These are phyloP conservation scores for Podospora anserina DNA, from an alignment of 495 filamentous ascomycete species.

Conservation along the genomic window DNA sequence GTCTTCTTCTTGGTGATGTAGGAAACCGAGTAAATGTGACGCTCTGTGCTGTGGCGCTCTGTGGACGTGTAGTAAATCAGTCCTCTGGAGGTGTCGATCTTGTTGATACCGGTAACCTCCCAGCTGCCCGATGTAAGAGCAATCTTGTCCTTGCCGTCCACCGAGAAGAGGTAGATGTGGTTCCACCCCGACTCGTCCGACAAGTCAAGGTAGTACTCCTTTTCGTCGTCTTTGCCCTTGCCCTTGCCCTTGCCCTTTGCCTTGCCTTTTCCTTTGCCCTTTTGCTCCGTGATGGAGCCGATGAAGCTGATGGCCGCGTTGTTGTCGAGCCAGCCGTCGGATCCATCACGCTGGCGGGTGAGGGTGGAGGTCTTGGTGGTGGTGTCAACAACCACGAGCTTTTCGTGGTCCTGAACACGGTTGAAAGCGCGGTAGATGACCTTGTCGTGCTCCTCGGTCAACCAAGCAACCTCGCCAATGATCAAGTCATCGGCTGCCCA, in stretches of 20 bases:
- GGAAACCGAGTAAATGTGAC: slow-evolving; percentile 54
- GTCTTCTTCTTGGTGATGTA: slow-evolving; percentile 45
- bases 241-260: slow-evolving; percentile 16
- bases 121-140: slow-evolving; percentile 54
- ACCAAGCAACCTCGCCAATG: slow-evolving; percentile 57
- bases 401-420: slow-evolving; percentile 55
- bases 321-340: slow-evolving; percentile 58
- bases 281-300: slow-evolving; percentile 25
- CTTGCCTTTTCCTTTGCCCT: slow-evolving; percentile 2
- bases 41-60: slow-evolving; percentile 52
- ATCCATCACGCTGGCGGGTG: slow-evolving; percentile 51
- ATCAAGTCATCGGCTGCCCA: slow-evolving; percentile 50
- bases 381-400: slow-evolving; percentile 50
- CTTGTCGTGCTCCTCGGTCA: slow-evolving; percentile 49
- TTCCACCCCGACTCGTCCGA: slow-evolving; percentile 55
- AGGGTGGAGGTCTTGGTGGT: slow-evolving; percentile 34
- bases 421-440: slow-evolving; percentile 56
- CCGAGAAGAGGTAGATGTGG: slow-evolving; percentile 55
- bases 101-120: slow-evolving; percentile 51
- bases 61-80: slow-evolving; percentile 56
- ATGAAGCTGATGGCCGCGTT: slow-evolving; percentile 49
- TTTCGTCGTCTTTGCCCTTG: slow-evolving; percentile 17
- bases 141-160: slow-evolving; percentile 42
- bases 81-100: slow-evolving; percentile 47
- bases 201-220: slow-evolving; percentile 51